Percentiles rank a stretch among this genome's conserved stretches.
These are phyloP conservation scores for Xylariaceae sp. DNA, from an alignment of 2,329 filamentous ascomycete species.

Conservation along the genomic window DNA sequence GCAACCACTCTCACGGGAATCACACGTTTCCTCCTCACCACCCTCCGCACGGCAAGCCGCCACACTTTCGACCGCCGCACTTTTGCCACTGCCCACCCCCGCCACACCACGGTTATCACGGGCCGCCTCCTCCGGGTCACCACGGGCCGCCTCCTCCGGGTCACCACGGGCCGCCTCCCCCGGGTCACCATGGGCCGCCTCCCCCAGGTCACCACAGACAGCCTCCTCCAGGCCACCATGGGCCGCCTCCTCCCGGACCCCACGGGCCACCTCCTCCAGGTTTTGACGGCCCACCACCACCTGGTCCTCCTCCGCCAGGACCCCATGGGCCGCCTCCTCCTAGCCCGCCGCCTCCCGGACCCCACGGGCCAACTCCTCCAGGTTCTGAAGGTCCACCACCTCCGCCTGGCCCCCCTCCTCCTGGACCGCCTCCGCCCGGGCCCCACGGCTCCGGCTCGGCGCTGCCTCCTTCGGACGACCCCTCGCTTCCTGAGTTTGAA, in stretches of 20 bases:
- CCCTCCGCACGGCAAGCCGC: conserved; percentile 12
- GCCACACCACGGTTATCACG: conserved; percentile 12
- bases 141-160: conserved; percentile 4
- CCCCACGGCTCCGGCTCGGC: conserved; percentile 1
- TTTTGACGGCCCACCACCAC: conserved; percentile 5
- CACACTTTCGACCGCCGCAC: conserved; percentile 19
- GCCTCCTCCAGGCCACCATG: too few relatives aligned
- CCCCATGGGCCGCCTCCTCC: neutral
- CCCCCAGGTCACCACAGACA: conserved; percentile 17
- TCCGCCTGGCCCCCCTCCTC: neutral
- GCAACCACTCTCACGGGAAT: conserved; percentile 20
- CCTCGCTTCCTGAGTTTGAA: too few relatives aligned
- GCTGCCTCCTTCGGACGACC: too few relatives aligned
- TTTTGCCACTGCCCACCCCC: conserved; percentile 23
- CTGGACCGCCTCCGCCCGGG: neutral
- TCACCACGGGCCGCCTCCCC: neutral
- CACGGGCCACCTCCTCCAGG: conserved; percentile 3
- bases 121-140: conserved; percentile 4
- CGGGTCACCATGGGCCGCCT: conserved; percentile 10
- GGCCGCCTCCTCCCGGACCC: conserved; percentile 6
- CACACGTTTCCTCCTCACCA: conserved; percentile 16
- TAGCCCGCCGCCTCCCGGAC: neutral
- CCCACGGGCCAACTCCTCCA: neutral
- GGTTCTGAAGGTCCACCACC: neutral
- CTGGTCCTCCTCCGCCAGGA: neutral